Evolutionary conservation across 768 basidiomycete genomes (phyloP), one percentile per base, ranked within the genome.

Genomic region (Phlebiopsis flavidoalba): DNA sequence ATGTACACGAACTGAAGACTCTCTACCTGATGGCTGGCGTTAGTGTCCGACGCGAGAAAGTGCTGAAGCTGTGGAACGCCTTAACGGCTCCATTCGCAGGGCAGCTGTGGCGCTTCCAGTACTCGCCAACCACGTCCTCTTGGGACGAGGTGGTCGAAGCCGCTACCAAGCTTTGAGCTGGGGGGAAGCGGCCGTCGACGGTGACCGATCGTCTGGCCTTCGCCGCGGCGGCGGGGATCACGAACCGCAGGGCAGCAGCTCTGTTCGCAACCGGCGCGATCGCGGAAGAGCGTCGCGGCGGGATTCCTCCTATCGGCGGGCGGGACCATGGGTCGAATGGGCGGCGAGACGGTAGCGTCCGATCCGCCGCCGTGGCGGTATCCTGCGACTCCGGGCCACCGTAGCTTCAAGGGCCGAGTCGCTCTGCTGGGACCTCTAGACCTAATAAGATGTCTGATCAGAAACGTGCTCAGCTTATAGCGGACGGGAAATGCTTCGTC

Each of bases 51-150:
- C 58, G 62, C 0, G 73, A 77, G 12, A 47, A 65, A 8, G 72
- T 76, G 0, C 63, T 71, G 8, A 66, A 69, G 10, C 63, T 80
- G 0, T 81, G 76, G 76, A 64, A 69, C 2, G 75, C 0, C 58
- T 76, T 0, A 31, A 31, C 26, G 54, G 62, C 0, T 22, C 52
- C 0, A 46, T 63, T 15, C 66, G 77, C 0, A 31, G 26, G n/a
- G 0, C 64, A 71, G 3, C 58, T 77, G 0, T 74, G 72, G 71
- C 59, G 60, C 15, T 63, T 73, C 1, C 58, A 68, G 5, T 59
- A 76, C 0, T 70, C 72, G 2, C 72, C 70, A 0, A 69, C 74
- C 8, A 35, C 49, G 69, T 71, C 0, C 46, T 57, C 0, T 74
- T 70, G 65, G 58, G 26, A 71, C 0, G 62, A 72, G 4, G 69